Percentiles rank a stretch among this genome's conserved stretches.
Evolutionary conservation across 306 rosid species (phyloP).

Genomic region (Cucumis cinereus): DNA sequence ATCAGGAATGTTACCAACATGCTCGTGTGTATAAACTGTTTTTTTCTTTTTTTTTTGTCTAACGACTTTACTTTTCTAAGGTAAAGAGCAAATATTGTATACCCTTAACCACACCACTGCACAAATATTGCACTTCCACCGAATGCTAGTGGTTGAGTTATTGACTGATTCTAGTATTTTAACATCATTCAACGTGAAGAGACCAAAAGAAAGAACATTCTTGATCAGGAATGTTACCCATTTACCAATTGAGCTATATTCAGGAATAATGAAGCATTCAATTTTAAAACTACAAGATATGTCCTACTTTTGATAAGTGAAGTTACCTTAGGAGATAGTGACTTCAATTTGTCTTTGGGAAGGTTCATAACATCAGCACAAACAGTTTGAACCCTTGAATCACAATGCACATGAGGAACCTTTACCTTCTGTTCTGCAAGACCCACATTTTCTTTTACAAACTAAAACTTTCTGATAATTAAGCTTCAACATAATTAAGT

Average conservation of each 20-base stretch:
- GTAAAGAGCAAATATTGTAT: not conserved
- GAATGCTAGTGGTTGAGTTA: not conserved
- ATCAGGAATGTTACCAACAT: not conserved
- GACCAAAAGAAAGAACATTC: not conserved
- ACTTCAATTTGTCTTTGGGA: constrained; percentile 29
- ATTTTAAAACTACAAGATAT: not conserved
- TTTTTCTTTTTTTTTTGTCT: not conserved
- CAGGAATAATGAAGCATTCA: not conserved
- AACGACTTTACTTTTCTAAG: not conserved
- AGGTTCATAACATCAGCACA: constrained; percentile 68
- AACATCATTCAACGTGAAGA: not conserved
- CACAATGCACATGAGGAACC: constrained; percentile 64
- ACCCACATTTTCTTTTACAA: constrained; percentile 8
- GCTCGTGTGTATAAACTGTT: too few relatives aligned
- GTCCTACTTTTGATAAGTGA: not conserved
- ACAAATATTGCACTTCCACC: too few relatives aligned
- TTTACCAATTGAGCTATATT: not conserved
- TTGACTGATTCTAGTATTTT: not conserved
- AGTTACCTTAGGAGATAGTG: constrained; percentile 56
- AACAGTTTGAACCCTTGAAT: constrained; percentile 62
- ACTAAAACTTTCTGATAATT: not conserved
- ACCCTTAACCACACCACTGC: not conserved
- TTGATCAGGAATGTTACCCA: not conserved
- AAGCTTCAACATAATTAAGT: not conserved
- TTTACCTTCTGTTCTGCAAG: constrained; percentile 77